phyloP scores from a whole-genome alignment of 208 protist genomes.

The Trypanosoma caninum region DNA sequence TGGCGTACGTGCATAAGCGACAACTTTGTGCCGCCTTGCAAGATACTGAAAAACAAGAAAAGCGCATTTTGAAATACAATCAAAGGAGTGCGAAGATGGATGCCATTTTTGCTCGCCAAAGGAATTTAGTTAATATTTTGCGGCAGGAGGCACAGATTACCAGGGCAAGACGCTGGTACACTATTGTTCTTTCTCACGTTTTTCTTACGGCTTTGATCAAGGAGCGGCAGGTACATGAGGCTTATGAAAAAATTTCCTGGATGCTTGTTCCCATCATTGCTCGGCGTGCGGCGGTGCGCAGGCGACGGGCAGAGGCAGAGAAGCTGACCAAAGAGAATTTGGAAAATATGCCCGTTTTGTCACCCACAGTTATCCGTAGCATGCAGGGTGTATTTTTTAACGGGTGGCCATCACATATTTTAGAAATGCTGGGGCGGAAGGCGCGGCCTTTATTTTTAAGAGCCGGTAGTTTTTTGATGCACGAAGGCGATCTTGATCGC shows the following conservation, averaged over 20 bases:
- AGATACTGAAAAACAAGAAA: constrained; percentile 19
- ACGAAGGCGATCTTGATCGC: constrained; percentile 85
- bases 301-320: constrained; percentile 26
- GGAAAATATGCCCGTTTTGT: constrained; percentile 72
- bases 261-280: constrained; percentile 69
- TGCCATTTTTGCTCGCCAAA: constrained; percentile 55
- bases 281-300: constrained; percentile 43
- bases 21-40: constrained; percentile 16
- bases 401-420: constrained; percentile 62
- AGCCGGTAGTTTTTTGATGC: constrained; percentile 75
- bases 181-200: constrained; percentile 75
- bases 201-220: constrained; percentile 84
- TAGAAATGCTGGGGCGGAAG: constrained; percentile 66
- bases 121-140: constrained; percentile 55
- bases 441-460: constrained; percentile 58
- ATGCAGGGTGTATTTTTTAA: constrained; percentile 86
- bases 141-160: constrained; percentile 43
- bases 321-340: constrained; percentile 49
- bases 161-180: constrained; percentile 62
- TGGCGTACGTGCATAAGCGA: constrained; percentile 36
- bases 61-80: constrained; percentile 23
- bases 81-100: constrained; percentile 35
- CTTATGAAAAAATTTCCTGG: constrained; percentile 59
- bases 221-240: constrained; percentile 65
- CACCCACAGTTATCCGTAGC: constrained; percentile 67